Evolutionary conservation across 306 rosid species (phyloP), one percentile per base, ranked within the genome.

Genomic region (Inga laurina): DNA sequence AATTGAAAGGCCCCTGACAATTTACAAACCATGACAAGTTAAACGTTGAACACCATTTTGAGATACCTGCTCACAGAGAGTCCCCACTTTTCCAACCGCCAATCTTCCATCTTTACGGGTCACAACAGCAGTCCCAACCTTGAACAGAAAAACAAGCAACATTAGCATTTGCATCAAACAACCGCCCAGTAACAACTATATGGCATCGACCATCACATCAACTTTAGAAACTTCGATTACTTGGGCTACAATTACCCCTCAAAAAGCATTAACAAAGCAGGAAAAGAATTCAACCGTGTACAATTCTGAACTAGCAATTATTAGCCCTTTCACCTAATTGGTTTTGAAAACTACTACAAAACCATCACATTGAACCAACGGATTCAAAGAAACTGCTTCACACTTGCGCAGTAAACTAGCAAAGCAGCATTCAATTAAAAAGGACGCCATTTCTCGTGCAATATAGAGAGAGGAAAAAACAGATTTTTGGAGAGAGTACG

Each of bases 31-130:
- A 24, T 39, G 69, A 48, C 24, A 76, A 81, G 77, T 30, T 65
- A 24, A 12, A 7, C 7, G 43, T 10, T 57, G 59, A 46, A 51
- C 49, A 32, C 12, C 37, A 52, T 22, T 3, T 12, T 6, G 37
- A 68, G 74, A 74, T 76, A 93, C 99, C 92, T 96, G 99, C 87
- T 94, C 99, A 65, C 98, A 92, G 0, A 97, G 92, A 69, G 92
- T 88, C 71, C 98, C 99, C 83, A 97, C 80, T 85, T 94, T 88
- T 68, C 91, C 91, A 80, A 77, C 39, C 3, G 83, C 83, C 21
- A 80, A 16, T 19, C 83, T 80, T 56, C 83, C 83, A 71, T 80
- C 83, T 10, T 24, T 16, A 46, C 77, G 71, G 48, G 83, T 80
- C 45, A 80, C 83, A 27, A 80, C 83, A 71, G 83, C 77, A 80